Evolutionary conservation across 352 stramenopile genomes (phyloP).

Genomic region (Globisporangium echinulatum): DNA sequence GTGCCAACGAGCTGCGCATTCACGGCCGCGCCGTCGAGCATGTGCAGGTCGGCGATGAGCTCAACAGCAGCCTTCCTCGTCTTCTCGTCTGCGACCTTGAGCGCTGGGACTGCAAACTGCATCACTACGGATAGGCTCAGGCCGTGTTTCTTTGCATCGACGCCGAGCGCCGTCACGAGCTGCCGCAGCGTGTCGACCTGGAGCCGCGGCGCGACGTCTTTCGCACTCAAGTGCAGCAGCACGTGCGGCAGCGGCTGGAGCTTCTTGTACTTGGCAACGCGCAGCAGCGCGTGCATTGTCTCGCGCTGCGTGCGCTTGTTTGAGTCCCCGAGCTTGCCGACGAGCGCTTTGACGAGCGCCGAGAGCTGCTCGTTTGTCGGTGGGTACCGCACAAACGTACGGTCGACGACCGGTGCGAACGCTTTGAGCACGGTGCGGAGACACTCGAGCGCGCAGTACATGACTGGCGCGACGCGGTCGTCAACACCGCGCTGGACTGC

Average conservation of each 20-base stretch:
- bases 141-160: conserved; percentile 18
- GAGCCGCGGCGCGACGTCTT: conserved; percentile 42
- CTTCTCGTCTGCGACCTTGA: conserved; percentile 76
- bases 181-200: conserved; percentile 53
- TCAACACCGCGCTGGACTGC: conserved; percentile 70
- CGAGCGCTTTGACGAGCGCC: conserved; percentile 34
- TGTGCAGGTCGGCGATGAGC: conserved; percentile 56
- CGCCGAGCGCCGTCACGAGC: conserved; percentile 46
- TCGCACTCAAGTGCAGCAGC: conserved; percentile 52
- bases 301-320: conserved; percentile 82
- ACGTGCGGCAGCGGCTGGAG: conserved; percentile 50
- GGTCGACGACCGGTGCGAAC: conserved; percentile 46
- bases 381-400: conserved; percentile 28
- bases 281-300: conserved; percentile 45
- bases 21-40: conserved; percentile 25
- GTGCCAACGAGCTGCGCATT: conserved; percentile 34
- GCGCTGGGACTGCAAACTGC: conserved; percentile 58
- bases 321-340: conserved; percentile 65
- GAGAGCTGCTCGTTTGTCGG: conserved; percentile 59
- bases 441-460: conserved; percentile 81
- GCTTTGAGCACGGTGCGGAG: conserved; percentile 57
- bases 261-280: conserved; percentile 56
- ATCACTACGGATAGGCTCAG: conserved; percentile 60
- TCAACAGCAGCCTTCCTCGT: conserved; percentile 63
- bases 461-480: conserved; percentile 69